Percentiles rank a stretch among this genome's conserved stretches.
Conservation (phyloP, 768 basidiomycete species). For the Obba rivulosa region DNA sequence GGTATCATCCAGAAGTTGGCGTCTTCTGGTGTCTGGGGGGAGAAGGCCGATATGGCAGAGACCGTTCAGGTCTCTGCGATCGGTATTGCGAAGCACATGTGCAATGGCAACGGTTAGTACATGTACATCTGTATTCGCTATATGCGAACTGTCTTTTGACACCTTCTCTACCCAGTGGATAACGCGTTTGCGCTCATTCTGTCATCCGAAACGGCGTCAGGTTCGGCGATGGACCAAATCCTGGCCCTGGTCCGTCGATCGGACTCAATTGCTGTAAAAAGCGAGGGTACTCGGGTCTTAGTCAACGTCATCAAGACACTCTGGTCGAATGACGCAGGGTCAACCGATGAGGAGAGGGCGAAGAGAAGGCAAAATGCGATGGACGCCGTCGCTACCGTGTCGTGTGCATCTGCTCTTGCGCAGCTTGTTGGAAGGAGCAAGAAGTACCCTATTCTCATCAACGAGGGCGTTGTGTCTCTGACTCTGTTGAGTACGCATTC, state of each 20-base stretch:
- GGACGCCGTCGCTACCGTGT: slow-evolving; percentile 42
- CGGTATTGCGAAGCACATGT: slow-evolving; percentile 86
- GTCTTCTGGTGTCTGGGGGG: slow-evolving; percentile 62
- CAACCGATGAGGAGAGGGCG: slow-evolving; percentile 38
- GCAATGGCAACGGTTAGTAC: slow-evolving; percentile 62
- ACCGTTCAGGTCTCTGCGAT: slow-evolving; percentile 85
- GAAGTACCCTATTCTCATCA: slow-evolving; percentile 80
- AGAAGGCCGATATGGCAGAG: slow-evolving; percentile 76
- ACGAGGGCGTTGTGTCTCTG: slow-evolving; percentile 83
- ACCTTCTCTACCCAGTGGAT: slow-evolving; percentile 27
- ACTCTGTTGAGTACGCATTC: slow-evolving; percentile 67
- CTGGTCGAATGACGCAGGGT: slow-evolving; percentile 49
- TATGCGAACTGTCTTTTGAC: not conserved
- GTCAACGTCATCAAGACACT: slow-evolving; percentile 82
- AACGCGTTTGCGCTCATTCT: slow-evolving; percentile 49
- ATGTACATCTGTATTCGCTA: not conserved
- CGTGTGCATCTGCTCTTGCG: slow-evolving; percentile 57
- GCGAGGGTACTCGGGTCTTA: slow-evolving; percentile 85
- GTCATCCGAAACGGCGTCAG: slow-evolving; percentile 22
- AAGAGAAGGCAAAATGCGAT: slow-evolving; percentile 51
- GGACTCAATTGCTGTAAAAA: slow-evolving; percentile 76
- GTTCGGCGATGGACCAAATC: slow-evolving; percentile 56
- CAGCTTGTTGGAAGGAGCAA: slow-evolving; percentile 70
- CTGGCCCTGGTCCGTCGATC: slow-evolving; percentile 73
- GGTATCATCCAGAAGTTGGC: slow-evolving; percentile 59